Conservation (phyloP, 2,329 filamentous ascomycete species). For the Ceratocystis papillata region DNA sequence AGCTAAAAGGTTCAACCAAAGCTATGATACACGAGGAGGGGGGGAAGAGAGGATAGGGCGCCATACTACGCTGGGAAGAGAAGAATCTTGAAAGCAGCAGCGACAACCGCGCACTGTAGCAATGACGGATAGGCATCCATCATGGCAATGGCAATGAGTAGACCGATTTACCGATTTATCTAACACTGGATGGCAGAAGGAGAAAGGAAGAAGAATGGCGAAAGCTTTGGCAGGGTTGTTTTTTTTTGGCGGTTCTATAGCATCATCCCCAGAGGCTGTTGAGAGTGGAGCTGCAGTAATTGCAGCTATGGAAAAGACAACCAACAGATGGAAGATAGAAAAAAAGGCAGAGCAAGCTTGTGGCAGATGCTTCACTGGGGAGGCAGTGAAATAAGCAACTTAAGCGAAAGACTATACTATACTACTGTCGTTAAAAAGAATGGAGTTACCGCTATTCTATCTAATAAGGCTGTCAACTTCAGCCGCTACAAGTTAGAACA, state of each 20-base stretch:
- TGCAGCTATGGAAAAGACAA: background rate
- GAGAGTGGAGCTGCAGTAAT: slow-evolving; percentile 3
- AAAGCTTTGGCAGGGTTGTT: slow-evolving; percentile 11
- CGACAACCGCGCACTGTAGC: slow-evolving; percentile 73
- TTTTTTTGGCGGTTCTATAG: background rate
- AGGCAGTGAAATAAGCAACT: background rate
- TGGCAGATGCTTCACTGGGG: background rate
- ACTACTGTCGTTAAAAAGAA: too few relatives aligned
- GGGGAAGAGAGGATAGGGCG: slow-evolving; percentile 32
- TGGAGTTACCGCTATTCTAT: too few relatives aligned
- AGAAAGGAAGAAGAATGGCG: background rate
- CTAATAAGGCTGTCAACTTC: too few relatives aligned
- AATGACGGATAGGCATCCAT: slow-evolving; percentile 88
- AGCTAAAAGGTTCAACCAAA: slow-evolving; percentile 1
- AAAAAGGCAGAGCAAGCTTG: background rate
- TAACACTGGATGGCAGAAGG: background rate
- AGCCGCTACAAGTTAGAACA: too few relatives aligned
- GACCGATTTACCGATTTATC: background rate
- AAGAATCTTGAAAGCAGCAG: slow-evolving; percentile 80
- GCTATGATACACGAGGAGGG: background rate
- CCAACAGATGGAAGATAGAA: background rate
- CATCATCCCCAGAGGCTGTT: background rate
- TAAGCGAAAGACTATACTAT: background rate
- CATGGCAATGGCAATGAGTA: slow-evolving; percentile 26
- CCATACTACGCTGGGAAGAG: slow-evolving; percentile 90